A percentile compares a stretch with the other conserved stretches of the same genome.
Evolutionary conservation across 2,329 filamentous ascomycete species (phyloP).

Genomic region (Cladosporium oxysporum): DNA sequence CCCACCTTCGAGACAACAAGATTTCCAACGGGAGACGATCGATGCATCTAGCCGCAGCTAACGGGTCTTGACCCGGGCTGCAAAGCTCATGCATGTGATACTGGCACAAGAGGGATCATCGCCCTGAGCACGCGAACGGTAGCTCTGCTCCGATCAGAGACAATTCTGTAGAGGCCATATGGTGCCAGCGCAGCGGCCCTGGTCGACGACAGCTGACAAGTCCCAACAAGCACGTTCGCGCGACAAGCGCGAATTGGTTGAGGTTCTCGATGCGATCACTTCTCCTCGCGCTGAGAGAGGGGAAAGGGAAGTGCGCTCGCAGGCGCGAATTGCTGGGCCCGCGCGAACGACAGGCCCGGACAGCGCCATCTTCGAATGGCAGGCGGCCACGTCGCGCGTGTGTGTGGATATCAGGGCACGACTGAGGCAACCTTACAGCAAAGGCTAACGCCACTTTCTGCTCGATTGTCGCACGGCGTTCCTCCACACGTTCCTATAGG

Average conservation of each 20-base stretch:
- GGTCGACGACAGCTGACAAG: slow-evolving; percentile 13
- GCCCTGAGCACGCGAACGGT: slow-evolving; percentile 17
- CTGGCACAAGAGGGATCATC: slow-evolving; percentile 12
- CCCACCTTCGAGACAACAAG: slow-evolving; percentile 12
- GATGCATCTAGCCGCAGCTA: slow-evolving; percentile 20
- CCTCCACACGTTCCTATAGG: slow-evolving; percentile 20
- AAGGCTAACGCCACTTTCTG: slow-evolving; percentile 21
- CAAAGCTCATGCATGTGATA: slow-evolving; percentile 22
- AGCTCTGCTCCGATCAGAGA: slow-evolving; percentile 19
- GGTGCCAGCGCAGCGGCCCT: slow-evolving; percentile 16
- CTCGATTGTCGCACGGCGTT: slow-evolving; percentile 14
- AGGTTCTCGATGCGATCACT: slow-evolving; percentile 10
- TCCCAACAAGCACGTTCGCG: slow-evolving; percentile 17
- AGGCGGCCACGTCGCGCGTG: slow-evolving; percentile 31
- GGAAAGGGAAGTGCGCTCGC: not conserved
- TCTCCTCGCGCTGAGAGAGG: slow-evolving; percentile 3
- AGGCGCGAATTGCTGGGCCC: slow-evolving; percentile 1
- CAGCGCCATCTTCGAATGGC: slow-evolving; percentile 31
- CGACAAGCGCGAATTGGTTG: slow-evolving; percentile 10
- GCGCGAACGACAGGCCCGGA: slow-evolving; percentile 12
- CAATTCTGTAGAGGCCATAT: slow-evolving; percentile 16
- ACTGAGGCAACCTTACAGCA: slow-evolving; percentile 34
- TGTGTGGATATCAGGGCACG: slow-evolving; percentile 23
- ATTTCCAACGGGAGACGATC: slow-evolving; percentile 17
- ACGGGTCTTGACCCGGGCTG: slow-evolving; percentile 21